phyloP scores from a whole-genome alignment of 192 early-diverging fungal species.

The Podila epicladia region DNA sequence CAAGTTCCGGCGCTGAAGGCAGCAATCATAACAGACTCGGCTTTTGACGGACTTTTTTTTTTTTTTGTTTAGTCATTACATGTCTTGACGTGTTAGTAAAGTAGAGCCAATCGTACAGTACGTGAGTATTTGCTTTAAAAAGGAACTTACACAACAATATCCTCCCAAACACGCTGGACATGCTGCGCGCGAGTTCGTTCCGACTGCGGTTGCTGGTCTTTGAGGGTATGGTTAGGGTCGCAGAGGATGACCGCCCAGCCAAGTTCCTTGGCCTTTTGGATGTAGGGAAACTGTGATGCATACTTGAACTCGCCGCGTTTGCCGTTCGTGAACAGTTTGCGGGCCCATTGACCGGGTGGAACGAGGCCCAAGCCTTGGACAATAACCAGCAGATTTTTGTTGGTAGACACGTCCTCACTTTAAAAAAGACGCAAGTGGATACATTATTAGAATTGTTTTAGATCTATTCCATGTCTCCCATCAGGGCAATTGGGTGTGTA shows the following conservation, averaged over 20 bases:
- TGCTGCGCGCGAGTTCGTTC: conserved; percentile 10
- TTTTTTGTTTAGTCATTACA: too few species aligned
- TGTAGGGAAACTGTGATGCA: conserved; percentile 33
- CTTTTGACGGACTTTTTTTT: conserved; percentile 10
- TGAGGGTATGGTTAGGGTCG: conserved; percentile 24
- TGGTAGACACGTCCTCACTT: conserved; percentile 9
- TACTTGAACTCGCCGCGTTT: conserved; percentile 10
- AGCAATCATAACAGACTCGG: conserved; percentile 29
- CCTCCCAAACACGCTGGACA: conserved; percentile 41
- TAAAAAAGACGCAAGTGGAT: not conserved
- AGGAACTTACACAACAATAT: conserved; percentile 15
- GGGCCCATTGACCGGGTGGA: conserved; percentile 44
- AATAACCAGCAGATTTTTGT: conserved; percentile 27
- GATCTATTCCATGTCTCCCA: too few species aligned
- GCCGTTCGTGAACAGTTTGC: conserved; percentile 46
- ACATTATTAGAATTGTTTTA: not conserved
- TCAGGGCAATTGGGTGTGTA: not conserved
- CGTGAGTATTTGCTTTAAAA: not conserved
- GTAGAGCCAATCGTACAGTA: not conserved
- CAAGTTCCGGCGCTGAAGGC: conserved; percentile 34
- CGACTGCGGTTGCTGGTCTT: not conserved
- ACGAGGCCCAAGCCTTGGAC: conserved; percentile 37
- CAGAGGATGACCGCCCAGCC: conserved; percentile 40
- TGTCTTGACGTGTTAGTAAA: too few species aligned
- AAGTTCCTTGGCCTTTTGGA: conserved; percentile 8